Conservation (phyloP, 352 stramenopile genomes). For the Phytopythium kandeliae region DNA sequence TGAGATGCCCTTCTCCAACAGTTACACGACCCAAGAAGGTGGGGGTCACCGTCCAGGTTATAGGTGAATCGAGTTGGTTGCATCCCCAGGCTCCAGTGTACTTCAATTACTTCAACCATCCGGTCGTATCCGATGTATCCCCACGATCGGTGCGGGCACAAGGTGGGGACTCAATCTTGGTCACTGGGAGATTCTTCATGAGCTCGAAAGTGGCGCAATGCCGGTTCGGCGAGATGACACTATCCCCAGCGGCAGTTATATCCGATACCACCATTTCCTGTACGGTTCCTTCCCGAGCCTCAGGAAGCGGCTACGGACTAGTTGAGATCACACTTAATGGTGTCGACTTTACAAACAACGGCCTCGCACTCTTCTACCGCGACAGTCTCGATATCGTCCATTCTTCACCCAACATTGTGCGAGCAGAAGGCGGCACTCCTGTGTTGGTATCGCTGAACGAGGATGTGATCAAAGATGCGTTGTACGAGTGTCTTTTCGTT, state of each 20-base stretch:
- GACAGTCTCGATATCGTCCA: conserved; percentile 17
- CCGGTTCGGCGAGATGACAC: conserved; percentile 23
- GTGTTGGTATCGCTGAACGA: conserved; percentile 17
- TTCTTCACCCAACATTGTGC: conserved; percentile 18
- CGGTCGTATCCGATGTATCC: conserved; percentile 15
- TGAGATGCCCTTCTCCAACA: conserved; percentile 17
- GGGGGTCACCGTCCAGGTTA: conserved; percentile 1
- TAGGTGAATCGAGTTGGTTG: not conserved
- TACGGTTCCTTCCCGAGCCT: conserved; percentile 11
- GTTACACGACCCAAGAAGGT: conserved; percentile 2
- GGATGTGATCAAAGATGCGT: conserved; percentile 7
- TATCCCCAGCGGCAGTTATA: conserved; percentile 12
- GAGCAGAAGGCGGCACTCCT: conserved; percentile 19
- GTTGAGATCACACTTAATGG: conserved; percentile 45
- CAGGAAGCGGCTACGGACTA: conserved; percentile 16
- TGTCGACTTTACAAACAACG: conserved; percentile 31
- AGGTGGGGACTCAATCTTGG: conserved; percentile 22
- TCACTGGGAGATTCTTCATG: conserved; percentile 30
- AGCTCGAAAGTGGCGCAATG: conserved; percentile 17
- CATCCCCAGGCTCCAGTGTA: not conserved
- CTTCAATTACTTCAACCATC: conserved; percentile 18
- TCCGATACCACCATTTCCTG: conserved; percentile 26
- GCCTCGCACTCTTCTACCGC: conserved; percentile 24
- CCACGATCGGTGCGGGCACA: conserved; percentile 12
- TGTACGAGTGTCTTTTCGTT: conserved; percentile 35